Evolutionary conservation across 1,139 yeast species (phyloP), one percentile per base, ranked within the genome.

Genomic region (Yamadazyma mexicana): DNA sequence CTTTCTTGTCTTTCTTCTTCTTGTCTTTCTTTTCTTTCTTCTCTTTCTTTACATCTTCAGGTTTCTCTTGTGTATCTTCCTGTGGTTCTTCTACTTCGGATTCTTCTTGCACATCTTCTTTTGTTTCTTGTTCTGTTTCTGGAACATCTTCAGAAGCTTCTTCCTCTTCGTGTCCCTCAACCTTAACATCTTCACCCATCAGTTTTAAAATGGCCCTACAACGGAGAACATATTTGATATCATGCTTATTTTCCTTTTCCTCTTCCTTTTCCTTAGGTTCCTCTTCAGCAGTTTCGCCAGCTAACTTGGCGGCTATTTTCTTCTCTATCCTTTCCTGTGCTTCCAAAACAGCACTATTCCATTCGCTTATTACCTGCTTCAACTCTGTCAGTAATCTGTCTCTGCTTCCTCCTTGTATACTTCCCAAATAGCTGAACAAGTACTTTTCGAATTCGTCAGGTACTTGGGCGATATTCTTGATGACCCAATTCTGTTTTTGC

Each of bases 401-500:
- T 46, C 81, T 66, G 5, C 87, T 76, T 0, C 87, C 88, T 3
- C 96, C 96, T 58, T 83, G 87, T 24, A 88, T 56, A 2, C 87
- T 87, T 31, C 69, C 74, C 36, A 88, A 62, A 55, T 91, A 91
- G 8, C 60, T 59, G 15, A 71, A 50, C 44, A 89, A 59, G 31
- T 81, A 79, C 2, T 59, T 66, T 35, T 73, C 77, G 51, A 87
- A 89, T 2, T 73, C 66, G 1, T 64, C 69, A 1, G 83, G 86
- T 14, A 83, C 74, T 27, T 56, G 49, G 45, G 71, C 73, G 35
- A 87, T 64, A 60, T 88, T 83, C 54, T 83, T 84, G 47, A 89
- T 62, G 37, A 91, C 73, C 97, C 97, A 91, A 57, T 88, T 89
- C 59, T 91, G 98, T 51, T 91, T 89, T 65, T 87, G 95, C 56